Base-by-base conservation (phyloP, 2,329 filamentous ascomycete species). In the Penicillium digitatum region DNA sequence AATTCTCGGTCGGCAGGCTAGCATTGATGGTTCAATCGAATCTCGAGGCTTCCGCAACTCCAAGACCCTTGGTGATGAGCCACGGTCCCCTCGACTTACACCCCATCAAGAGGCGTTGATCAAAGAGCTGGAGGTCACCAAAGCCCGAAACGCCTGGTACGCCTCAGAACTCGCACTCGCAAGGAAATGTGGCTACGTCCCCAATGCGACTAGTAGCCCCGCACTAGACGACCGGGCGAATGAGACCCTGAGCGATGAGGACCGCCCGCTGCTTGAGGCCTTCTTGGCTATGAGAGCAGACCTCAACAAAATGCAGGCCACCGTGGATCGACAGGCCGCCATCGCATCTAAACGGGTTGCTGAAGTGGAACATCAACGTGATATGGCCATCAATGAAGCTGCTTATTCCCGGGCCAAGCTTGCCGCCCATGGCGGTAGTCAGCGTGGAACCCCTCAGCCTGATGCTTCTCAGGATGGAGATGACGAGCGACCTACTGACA, bases 91-190 rank as follows among this genome's bases (percentile, higher is more conserved):
- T 11, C 72, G 73, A 37, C 60, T 79, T 37, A 78, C 72, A 3
- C 68, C 76, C 64, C 62, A 79, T 48, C 77, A 79, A 58, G 84
- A 82, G 59, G 86, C 88, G 0, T 73, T 96, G 12, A 79, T 90
- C 14, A 93, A 94, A 69, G 94, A 99, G 69, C 80, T 99, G 2
- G 93, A 99, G 69, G 81, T 85, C 9, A 82, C 87, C 3, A 89
- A 90, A 66, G 94, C 88, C 67, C 85, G 89, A 48, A 97, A 96
- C 74, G 93, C 93, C 0, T 99, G 94, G 94, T 96, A 95, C 72
- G 90, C 91, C 8, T 96, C 93, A 0, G 94, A 99, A 74, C 79
- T 99, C 43, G 90, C 95, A 55, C 79, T 99, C 60, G 95, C 94
- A 7, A 86, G 89, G 47, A 96, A 96, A 74, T 85, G 90, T 38